Percentiles rank a stretch among this genome's conserved stretches.
Evolutionary conservation across 2,329 filamentous ascomycete genomes (phyloP).

Genomic region (Lachnellula subtilissima): DNA sequence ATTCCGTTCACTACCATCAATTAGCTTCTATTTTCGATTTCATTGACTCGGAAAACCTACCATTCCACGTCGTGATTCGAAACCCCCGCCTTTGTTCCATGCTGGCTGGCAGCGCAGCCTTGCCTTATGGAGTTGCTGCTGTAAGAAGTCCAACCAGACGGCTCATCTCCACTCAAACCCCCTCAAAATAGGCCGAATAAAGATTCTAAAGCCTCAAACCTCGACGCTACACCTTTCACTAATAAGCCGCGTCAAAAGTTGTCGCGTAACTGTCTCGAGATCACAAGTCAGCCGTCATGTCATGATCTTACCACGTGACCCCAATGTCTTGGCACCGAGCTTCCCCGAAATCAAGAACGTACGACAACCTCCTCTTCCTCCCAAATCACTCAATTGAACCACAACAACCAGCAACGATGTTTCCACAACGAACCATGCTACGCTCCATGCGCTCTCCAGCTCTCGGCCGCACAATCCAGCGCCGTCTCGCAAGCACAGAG

Average conservation of each 20-base stretch:
- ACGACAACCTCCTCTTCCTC: not conserved
- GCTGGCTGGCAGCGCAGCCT: not conserved
- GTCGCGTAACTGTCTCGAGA: not conserved
- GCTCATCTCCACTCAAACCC: not conserved
- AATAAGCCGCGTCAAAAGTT: not conserved
- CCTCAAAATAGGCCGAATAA: not conserved
- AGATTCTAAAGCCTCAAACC: not conserved
- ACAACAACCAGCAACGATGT: conserved; percentile 47
- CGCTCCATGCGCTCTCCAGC: conserved; percentile 53
- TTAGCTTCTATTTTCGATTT: conserved; percentile 9
- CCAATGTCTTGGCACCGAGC: not conserved
- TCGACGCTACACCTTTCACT: not conserved
- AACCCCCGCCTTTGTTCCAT: conserved; percentile 53
- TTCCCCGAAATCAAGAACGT: not conserved
- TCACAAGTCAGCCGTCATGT: not conserved
- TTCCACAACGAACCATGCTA: conserved; percentile 56
- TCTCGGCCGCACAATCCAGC: conserved; percentile 56
- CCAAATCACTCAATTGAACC: not conserved
- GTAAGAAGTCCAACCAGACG: not conserved
- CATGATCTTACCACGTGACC: not conserved
- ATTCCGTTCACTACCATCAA: conserved; percentile 67
- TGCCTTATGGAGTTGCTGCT: not conserved
- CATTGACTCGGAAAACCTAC: conserved; percentile 39
- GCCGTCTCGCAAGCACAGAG: conserved; percentile 64
- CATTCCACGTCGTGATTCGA: conserved; percentile 84